Evolutionary conservation across 306 rosid species (phyloP).

Genomic region (Corylus heterophylla): DNA sequence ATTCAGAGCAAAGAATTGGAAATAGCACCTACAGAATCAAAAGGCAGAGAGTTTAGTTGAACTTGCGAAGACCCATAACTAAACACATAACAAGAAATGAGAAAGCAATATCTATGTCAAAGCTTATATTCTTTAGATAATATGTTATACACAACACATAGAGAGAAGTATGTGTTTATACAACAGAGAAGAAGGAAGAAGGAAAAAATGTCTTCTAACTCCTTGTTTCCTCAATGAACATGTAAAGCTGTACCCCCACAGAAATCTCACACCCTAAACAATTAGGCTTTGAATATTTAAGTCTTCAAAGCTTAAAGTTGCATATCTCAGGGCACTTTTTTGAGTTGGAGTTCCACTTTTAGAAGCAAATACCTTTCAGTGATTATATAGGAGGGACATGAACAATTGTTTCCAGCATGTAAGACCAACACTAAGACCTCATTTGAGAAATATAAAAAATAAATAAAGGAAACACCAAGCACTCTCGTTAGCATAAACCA

Average conservation of each 20-base stretch:
- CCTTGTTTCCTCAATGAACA: not conserved
- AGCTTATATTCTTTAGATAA: too few species aligned
- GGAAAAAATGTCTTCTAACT: not conserved
- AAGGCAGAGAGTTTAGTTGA: slow-evolving; percentile 16
- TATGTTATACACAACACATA: too few species aligned
- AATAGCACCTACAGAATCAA: slow-evolving; percentile 58
- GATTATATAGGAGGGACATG: not conserved
- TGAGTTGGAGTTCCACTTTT: not conserved
- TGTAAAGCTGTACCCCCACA: not conserved
- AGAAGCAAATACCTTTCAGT: not conserved
- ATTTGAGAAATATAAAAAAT: not conserved
- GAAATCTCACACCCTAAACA: not conserved
- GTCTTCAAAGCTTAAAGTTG: not conserved
- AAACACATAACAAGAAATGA: not conserved
- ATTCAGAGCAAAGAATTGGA: slow-evolving; percentile 54
- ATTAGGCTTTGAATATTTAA: not conserved
- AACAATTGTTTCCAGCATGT: slow-evolving; percentile 15
- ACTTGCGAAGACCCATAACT: not conserved
- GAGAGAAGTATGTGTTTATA: not conserved
- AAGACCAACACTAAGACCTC: slow-evolving; percentile 9
- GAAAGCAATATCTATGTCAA: not conserved
- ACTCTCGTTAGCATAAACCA: slow-evolving; percentile 12
- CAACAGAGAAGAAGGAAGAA: not conserved
- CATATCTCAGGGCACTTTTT: not conserved
- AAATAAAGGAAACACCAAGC: not conserved